Conservation (phyloP, 371 early-diverging fungal genomes). For the Apophysomyces ossiformis region DNA sequence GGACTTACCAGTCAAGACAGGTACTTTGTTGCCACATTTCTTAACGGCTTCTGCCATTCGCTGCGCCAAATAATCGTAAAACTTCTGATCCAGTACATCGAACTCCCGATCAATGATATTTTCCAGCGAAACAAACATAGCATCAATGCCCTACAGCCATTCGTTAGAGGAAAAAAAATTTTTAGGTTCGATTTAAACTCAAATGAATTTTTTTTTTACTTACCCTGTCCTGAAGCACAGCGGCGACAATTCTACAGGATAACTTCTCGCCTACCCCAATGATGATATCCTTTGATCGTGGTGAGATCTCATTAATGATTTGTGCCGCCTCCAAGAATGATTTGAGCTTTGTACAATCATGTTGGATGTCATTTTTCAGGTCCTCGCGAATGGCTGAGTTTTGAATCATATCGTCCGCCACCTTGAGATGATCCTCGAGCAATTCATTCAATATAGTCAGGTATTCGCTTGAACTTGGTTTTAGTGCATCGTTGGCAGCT, state of each 20-base stretch:
- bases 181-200: background rate
- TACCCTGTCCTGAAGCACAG: constrained; percentile 74
- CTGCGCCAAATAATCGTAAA: constrained; percentile 87
- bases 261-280: constrained; percentile 95
- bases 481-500: constrained; percentile 74
- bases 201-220: constrained; percentile 12
- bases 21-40: constrained; percentile 71
- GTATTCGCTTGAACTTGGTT: constrained; percentile 63
- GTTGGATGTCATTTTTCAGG: constrained; percentile 63
- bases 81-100: constrained; percentile 86
- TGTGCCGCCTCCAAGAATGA: constrained; percentile 93
- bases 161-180: constrained; percentile 8
- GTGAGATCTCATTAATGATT: constrained; percentile 96
- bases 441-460: constrained; percentile 81
- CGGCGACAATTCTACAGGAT: constrained; percentile 88
- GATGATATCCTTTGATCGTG: constrained; percentile 93
- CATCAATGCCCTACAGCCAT: constrained; percentile 71
- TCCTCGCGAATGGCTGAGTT: constrained; percentile 55
- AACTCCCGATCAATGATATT: constrained; percentile 81
- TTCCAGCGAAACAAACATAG: constrained; percentile 86
- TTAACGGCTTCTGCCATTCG: constrained; percentile 69
- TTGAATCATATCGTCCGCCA: constrained; percentile 64
- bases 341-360: constrained; percentile 78
- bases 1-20: constrained; percentile 82
- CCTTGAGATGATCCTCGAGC: constrained; percentile 79